Conservation (phyloP, 73 alveolate species). For the Paramecium sonneborni region DNA sequence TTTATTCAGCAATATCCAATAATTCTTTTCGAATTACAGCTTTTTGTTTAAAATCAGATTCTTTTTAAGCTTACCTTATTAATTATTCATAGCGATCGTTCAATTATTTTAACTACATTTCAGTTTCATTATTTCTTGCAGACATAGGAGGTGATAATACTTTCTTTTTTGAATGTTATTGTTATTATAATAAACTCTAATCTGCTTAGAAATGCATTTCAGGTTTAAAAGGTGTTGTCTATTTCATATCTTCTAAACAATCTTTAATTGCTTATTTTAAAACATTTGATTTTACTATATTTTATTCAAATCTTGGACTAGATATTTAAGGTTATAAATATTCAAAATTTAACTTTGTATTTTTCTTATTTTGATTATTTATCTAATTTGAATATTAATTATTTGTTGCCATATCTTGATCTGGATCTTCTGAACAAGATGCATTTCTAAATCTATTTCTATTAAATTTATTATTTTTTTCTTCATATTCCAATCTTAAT, state of each 20-base stretch:
- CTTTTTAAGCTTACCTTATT: conserved; percentile 5
- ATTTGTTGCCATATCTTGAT: background rate
- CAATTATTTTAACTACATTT: background rate
- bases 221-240: background rate
- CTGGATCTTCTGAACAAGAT: conserved; percentile 7
- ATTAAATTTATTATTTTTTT: background rate
- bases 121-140: background rate
- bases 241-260: background rate
- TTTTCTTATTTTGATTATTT: background rate
- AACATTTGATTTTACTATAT: background rate
- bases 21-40: background rate
- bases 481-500: background rate
- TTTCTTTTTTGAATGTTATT: background rate
- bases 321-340: background rate
- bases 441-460: background rate
- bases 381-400: background rate
- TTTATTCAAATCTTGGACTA: conserved; percentile 1
- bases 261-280: background rate
- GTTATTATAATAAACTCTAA: background rate
- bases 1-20: conserved; percentile 26
- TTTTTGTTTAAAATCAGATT: conserved; percentile 11
- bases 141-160: background rate
- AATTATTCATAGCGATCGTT: conserved; percentile 3
- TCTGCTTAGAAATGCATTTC: background rate
- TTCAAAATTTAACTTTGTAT: background rate